Evolutionary conservation across 2,329 filamentous ascomycete genomes (phyloP), one percentile per base, ranked within the genome.

Genomic region (Myrmaecium sp.): DNA sequence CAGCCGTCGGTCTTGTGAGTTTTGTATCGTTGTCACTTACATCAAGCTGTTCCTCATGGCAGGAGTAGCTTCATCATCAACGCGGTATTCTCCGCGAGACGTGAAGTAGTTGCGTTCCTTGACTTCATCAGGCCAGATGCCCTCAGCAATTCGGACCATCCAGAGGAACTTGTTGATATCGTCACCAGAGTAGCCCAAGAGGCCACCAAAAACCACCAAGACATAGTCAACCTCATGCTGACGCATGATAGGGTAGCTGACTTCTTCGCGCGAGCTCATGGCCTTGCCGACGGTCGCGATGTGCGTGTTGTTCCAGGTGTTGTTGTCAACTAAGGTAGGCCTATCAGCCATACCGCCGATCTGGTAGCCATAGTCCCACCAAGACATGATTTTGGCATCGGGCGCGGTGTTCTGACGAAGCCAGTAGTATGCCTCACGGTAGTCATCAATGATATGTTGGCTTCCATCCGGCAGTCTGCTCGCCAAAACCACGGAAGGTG

Each of bases 361-460:
- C 59, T 98, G 89, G 61, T 98, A 98, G 38, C 89, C 89, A 46
- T 98, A 98, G 52, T 98, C 89, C 89, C 89, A 98, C 89, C 89
- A 98, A 2, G 84, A 89, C 86, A 95, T 95, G 49, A 98, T 78
- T 67, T 95, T 98, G 47, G 91, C 84, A 43, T 94, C 80, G 39
- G 86, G 69, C 33, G 76, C 67, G 6, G 91, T 98, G 62, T 98
- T 98, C 56, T 98, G 89, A 36, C 89, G 79, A 26, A 98, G 74
- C 89, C 89, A 98, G 60, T 98, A 92, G 60, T 98, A 98, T 2
- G 89, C 89, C 66, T 98, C 89, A 47, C 89, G 78, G 60, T 98
- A 98, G 54, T 98, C 89, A 47, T 98, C 89, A 44, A 98, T 98
- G 50, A 98, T 98, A 57, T 92, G 84, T 51, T 95, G 86, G 51